phyloP scores from a whole-genome alignment of 192 early-diverging fungal species.

The Phlyctochytrium arcticum region DNA sequence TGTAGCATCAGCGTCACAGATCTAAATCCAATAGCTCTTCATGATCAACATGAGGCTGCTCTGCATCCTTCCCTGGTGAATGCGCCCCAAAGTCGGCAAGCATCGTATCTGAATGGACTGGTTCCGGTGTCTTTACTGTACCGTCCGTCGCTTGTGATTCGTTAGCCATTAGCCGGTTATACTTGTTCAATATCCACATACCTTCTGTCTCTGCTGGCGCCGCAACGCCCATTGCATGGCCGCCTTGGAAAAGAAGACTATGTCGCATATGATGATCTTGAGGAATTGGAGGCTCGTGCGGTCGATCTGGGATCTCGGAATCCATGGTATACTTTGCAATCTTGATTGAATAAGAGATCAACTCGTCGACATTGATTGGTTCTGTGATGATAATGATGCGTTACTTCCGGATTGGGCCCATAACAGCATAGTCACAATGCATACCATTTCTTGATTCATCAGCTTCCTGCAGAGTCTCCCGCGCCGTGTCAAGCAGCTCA shows the following conservation, averaged over 20 bases:
- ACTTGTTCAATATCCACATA: too few relatives aligned
- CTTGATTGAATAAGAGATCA: conserved; percentile 9
- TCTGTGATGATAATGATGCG: background rate
- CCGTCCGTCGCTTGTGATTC: too few relatives aligned
- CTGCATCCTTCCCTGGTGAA: background rate
- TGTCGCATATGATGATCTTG: conserved; percentile 33
- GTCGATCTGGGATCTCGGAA: background rate
- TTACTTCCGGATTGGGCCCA: background rate
- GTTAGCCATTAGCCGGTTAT: too few relatives aligned
- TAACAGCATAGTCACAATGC: background rate
- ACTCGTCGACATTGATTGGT: background rate
- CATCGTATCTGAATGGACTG: too few relatives aligned
- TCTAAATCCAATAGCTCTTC: conserved; percentile 2
- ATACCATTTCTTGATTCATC: background rate
- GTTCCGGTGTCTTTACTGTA: too few relatives aligned
- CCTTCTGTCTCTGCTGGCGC: background rate
- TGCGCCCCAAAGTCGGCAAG: too few relatives aligned
- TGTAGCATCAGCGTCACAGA: background rate
- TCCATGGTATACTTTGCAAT: conserved; percentile 18
- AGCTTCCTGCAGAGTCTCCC: background rate
- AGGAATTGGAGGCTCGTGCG: conserved; percentile 30
- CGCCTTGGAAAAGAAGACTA: conserved; percentile 24
- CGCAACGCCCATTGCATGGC: conserved; percentile 3
- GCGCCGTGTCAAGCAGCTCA: conserved; percentile 5
- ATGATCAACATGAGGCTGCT: background rate